Base-by-base conservation (phyloP, 202 grass and related monocot species). In the Setaria viridis region DNA sequence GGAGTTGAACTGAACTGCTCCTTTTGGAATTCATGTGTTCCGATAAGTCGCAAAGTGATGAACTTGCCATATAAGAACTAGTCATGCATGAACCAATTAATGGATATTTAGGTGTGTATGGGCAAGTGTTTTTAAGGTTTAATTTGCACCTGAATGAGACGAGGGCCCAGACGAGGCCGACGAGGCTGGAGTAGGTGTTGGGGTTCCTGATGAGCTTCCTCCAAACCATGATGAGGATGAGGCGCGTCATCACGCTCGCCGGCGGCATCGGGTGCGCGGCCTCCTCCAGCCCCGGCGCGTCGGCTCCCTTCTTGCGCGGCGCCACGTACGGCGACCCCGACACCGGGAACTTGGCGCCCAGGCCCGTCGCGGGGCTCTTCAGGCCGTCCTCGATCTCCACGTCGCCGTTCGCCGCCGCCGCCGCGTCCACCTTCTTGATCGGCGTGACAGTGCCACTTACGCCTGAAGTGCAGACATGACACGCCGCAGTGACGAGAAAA, bases 191-290 rank as follows among this genome's bases (percentile, higher is more conserved):
- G 88, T 99, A 99, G 68, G 97, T 99, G 85, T 99, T 99, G 66
- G 97, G 97, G 85, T 99, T 99, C 32, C 97, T 84, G 84, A 99
- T 99, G 72, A 99, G 97, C 90, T 99, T 99, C 77, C 97, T 88
- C 97, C 97, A 99, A 60, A 99, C 97, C 97, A 99, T 99, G 90
- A 99, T 99, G 69, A 99, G 83, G 81, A 99, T 99, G 60, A 99
- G 97, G 68, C 97, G 87, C 9, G 93, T 99, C 92, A 99, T 99
- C 30, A 99, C 97, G 84, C 97, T 96, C 30, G 97, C 75, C 48
- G 97, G 97, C 16, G 97, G 97, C 97, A 99, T 99, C 87, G 86
- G 90, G 90, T 96, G 97, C 57, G 80, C 87, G 7, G 83, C 83
- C 87, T 99, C 92, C 69, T 85, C 91, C 74, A 96, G 85, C 45